Evolutionary conservation across 306 rosid species (phyloP).

Genomic region (Acacia melanoxylon): DNA sequence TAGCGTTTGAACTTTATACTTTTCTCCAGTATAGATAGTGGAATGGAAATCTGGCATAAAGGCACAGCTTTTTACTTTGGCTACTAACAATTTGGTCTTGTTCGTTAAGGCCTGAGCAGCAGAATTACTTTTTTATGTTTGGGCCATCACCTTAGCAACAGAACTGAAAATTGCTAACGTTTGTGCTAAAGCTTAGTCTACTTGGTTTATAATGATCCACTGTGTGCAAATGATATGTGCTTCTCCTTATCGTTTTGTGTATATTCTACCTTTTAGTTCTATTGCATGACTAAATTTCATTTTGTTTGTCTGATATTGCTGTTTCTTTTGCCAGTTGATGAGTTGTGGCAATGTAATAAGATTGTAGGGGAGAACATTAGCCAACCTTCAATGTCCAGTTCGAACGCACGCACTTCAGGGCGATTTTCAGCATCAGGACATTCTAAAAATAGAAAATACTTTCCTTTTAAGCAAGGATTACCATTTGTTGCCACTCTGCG

Average conservation of each 20-base stretch:
- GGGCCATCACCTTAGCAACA: constrained; percentile 19
- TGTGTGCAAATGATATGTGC: constrained; percentile 3
- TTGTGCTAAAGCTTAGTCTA: constrained; percentile 17
- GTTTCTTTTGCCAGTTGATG: constrained; percentile 77
- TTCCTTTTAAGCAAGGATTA: constrained; percentile 90
- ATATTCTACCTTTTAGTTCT: neutral
- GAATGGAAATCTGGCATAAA: constrained; percentile 5
- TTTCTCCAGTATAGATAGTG: constrained; percentile 2
- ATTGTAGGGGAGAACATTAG: constrained; percentile 69
- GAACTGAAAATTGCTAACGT: neutral
- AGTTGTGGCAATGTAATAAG: constrained; percentile 92
- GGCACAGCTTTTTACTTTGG: neutral
- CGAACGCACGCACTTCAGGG: constrained; percentile 33
- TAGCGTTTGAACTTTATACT: neutral
- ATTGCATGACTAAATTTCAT: neutral
- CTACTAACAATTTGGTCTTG: neutral
- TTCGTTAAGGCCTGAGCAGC: neutral
- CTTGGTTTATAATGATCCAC: constrained; percentile 17
- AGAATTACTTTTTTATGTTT: no score
- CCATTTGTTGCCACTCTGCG: constrained; percentile 96
- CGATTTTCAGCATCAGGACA: constrained; percentile 46
- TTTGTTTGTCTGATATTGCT: constrained; percentile 18
- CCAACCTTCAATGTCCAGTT: constrained; percentile 22
- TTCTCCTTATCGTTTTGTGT: neutral
- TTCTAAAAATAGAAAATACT: constrained; percentile 58